Percentiles rank a stretch among this genome's conserved stretches.
phyloP scores from a whole-genome alignment of 768 basidiomycete genomes.

The Termitomyces bulborhizus region DNA sequence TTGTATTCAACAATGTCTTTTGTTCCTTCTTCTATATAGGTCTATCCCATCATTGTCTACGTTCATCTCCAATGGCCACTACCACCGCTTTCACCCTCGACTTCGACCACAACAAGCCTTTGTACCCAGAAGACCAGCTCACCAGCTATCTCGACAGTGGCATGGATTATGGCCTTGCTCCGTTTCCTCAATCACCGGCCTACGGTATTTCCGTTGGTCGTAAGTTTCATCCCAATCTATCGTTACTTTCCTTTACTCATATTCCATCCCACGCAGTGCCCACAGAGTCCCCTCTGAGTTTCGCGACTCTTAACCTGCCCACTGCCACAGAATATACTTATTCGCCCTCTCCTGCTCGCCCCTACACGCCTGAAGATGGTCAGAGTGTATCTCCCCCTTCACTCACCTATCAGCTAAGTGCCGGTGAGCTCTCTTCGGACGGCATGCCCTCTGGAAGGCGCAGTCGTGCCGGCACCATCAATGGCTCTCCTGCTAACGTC shows the following conservation, averaged over 20 bases:
- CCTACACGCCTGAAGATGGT: conserved; percentile 63
- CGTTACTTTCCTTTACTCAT: conserved; percentile 9
- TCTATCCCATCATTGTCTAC: conserved; percentile 14
- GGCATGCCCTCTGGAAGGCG: conserved; percentile 56
- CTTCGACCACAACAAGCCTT: conserved; percentile 42
- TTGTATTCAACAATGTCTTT: conserved; percentile 18
- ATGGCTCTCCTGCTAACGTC: conserved; percentile 49
- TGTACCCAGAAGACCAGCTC: conserved; percentile 35
- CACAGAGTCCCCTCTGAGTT: conserved; percentile 55
- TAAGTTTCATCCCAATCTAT: conserved; percentile 29
- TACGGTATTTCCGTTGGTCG: conserved; percentile 62
- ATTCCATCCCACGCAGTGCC: conserved; percentile 43
- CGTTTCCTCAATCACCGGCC: conserved; percentile 51
- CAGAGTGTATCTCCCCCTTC: conserved; percentile 65
- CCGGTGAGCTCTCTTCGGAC: conserved; percentile 72
- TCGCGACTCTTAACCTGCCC: conserved; percentile 54
- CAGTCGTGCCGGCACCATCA: conserved; percentile 39
- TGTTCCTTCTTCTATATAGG: conserved; percentile 16
- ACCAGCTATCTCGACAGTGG: conserved; percentile 46
- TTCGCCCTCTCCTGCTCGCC: conserved; percentile 54
- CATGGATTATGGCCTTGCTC: conserved; percentile 58
- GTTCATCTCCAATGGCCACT: conserved; percentile 14
- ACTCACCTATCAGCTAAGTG: conserved; percentile 60
- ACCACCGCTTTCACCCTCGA: conserved; percentile 34
- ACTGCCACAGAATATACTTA: conserved; percentile 47